These are phyloP conservation scores for Pseudoscleropodium purum DNA, from an alignment of 225 moss, liverwort and hornwort genomes.

Conservation along the genomic window DNA sequence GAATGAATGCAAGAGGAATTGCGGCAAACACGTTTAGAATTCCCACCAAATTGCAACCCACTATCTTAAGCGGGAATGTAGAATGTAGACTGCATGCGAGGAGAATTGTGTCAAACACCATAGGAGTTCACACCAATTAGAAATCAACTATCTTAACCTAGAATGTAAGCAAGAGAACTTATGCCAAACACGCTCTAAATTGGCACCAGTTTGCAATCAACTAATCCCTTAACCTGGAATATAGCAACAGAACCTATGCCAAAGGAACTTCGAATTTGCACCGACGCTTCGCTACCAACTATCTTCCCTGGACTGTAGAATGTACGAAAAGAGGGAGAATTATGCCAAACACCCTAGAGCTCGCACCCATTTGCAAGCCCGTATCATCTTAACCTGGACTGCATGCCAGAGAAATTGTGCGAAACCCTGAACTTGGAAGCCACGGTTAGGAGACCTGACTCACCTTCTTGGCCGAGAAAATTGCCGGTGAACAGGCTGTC, in stretches of 20 bases:
- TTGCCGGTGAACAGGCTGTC: conserved; percentile 70
- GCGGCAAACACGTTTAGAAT: not conserved
- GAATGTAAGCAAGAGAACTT: not conserved
- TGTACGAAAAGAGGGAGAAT: not conserved
- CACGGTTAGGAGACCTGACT: not conserved
- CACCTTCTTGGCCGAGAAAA: conserved; percentile 79
- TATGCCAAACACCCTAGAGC: too few species aligned
- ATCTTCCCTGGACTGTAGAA: not conserved
- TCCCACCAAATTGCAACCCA: not conserved
- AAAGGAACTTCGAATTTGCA: not conserved
- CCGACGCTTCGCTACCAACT: not conserved
- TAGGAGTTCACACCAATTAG: not conserved
- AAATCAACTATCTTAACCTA: not conserved
- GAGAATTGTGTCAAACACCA: not conserved
- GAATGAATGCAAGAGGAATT: not conserved
- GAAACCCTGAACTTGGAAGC: not conserved
- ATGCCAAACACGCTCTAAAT: not conserved
- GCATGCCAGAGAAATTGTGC: not conserved
- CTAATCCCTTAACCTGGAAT: not conserved
- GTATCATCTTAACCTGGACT: not conserved
- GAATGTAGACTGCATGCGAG: not conserved
- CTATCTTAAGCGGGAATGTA: not conserved
- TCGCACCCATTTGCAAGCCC: not conserved
- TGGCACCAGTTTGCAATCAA: not conserved
- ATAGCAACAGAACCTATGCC: not conserved